Conservation (phyloP, 2,329 filamentous ascomycete species). For the Helicocarpus griseus region DNA sequence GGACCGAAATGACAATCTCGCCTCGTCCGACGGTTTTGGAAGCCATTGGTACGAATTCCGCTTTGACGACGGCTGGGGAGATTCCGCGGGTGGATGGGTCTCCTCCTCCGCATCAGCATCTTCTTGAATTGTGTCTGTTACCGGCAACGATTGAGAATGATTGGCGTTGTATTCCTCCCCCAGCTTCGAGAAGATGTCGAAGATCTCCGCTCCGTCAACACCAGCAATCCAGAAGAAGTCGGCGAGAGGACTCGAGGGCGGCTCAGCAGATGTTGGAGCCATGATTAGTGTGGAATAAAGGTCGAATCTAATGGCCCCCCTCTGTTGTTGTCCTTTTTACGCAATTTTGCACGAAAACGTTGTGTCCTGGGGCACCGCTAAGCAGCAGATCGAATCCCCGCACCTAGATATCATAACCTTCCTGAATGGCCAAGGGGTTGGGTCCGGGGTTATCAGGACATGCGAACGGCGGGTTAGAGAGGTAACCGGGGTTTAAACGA, state of each 20-base stretch:
- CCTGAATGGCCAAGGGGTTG: not conserved
- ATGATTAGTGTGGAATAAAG: slow-evolving; percentile 15
- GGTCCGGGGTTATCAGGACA: not conserved
- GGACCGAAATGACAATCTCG: slow-evolving; percentile 39
- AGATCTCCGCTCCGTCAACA: slow-evolving; percentile 37
- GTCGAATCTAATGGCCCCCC: not conserved
- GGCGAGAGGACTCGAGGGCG: slow-evolving; percentile 47
- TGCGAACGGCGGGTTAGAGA: not conserved
- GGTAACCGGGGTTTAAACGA: not conserved
- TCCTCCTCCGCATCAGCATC: slow-evolving; percentile 46
- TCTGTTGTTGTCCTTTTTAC: not conserved
- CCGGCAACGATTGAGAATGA: slow-evolving; percentile 25
- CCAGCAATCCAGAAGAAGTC: slow-evolving; percentile 58
- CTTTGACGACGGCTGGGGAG: slow-evolving; percentile 33
- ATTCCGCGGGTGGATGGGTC: slow-evolving; percentile 18
- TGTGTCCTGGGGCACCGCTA: slow-evolving; percentile 2
- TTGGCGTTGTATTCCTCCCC: slow-evolving; percentile 34
- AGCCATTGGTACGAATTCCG: slow-evolving; percentile 33
- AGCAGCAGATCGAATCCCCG: slow-evolving; percentile 6
- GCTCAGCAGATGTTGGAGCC: slow-evolving; percentile 27
- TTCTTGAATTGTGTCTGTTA: slow-evolving; percentile 53
- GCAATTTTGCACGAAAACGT: not conserved
- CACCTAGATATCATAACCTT: slow-evolving; percentile 9
- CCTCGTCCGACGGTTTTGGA: slow-evolving; percentile 25
- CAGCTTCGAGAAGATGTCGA: slow-evolving; percentile 34